Evolutionary conservation across 768 basidiomycete species (phyloP).

Genomic region (Lactarius akahatsu): DNA sequence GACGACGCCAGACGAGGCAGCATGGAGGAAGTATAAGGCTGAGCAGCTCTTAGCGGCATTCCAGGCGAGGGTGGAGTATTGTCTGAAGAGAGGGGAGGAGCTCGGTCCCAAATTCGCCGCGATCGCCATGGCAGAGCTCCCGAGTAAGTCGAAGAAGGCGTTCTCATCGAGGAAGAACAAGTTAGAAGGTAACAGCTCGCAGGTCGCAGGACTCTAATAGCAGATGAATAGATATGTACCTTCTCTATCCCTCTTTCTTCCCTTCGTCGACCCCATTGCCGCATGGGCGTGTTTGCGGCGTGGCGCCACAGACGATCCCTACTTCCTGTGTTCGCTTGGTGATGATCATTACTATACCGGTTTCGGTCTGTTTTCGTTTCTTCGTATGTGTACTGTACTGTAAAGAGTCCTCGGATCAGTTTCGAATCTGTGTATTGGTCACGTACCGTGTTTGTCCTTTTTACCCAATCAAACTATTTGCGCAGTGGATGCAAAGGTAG

Average conservation of each 20-base stretch:
- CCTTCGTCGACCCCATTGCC: neutral
- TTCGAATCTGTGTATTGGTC: neutral
- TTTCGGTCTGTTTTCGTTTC: neutral
- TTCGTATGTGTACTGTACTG: neutral
- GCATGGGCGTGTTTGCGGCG: neutral
- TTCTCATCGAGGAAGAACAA: neutral
- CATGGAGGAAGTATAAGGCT: neutral
- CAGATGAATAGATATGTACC: neutral
- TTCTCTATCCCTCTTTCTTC: neutral
- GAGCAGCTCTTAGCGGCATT: neutral
- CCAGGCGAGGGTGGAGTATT: no score
- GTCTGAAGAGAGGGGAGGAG: neutral
- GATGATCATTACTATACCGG: neutral
- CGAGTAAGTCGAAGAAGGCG: neutral
- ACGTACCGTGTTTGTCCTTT: neutral
- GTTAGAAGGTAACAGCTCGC: neutral
- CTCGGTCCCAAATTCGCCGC: neutral
- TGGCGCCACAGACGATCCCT: no score
- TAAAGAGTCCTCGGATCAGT: neutral
- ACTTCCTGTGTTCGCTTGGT: neutral
- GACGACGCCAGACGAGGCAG: neutral
- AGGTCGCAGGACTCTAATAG: neutral
- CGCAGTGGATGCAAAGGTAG: neutral
- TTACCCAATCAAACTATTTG: neutral
- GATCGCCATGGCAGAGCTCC: neutral